Percentiles rank a stretch among this genome's conserved stretches.
Conservation (phyloP, 768 basidiomycete species). For the Tylopilus plumbeoviolaceoides region DNA sequence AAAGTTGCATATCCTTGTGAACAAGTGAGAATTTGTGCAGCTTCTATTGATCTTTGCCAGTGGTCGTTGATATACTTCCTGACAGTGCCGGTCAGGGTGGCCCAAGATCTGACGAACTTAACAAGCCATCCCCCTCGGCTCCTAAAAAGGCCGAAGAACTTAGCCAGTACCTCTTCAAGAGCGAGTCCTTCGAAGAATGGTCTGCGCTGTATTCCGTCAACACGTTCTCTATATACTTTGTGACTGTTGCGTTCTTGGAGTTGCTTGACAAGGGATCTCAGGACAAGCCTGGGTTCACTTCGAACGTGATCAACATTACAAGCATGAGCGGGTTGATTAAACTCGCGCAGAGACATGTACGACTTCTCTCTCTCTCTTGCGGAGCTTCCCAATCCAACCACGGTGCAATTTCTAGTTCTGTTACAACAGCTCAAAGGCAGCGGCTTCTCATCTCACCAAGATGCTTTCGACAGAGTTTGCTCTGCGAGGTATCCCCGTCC, state of each 20-base stretch:
- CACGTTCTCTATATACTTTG: slow-evolving; percentile 73
- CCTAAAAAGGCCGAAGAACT: slow-evolving; percentile 61
- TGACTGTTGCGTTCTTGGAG: slow-evolving; percentile 72
- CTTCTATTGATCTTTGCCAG: background rate
- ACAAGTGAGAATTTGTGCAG: slow-evolving; percentile 52
- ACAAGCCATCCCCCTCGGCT: slow-evolving; percentile 51
- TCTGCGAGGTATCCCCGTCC: slow-evolving; percentile 61
- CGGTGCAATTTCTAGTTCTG: slow-evolving; percentile 50
- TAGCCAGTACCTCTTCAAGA: slow-evolving; percentile 65
- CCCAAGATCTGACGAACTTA: slow-evolving; percentile 56
- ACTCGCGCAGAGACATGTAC: slow-evolving; percentile 73
- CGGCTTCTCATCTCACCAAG: slow-evolving; percentile 70
- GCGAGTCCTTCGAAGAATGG: slow-evolving; percentile 64
- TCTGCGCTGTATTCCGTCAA: slow-evolving; percentile 59
- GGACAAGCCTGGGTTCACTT: slow-evolving; percentile 53
- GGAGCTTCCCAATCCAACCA: background rate
- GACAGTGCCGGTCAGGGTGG: slow-evolving; percentile 72
- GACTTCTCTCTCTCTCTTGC: slow-evolving; percentile 21
- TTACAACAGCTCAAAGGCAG: slow-evolving; percentile 80
- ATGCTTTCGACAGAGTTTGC: slow-evolving; percentile 75
- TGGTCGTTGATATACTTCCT: background rate
- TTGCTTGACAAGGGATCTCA: slow-evolving; percentile 68
- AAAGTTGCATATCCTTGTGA: slow-evolving; percentile 73
- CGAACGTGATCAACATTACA: slow-evolving; percentile 72
- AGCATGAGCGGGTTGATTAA: slow-evolving; percentile 72